Conservation (phyloP, 768 basidiomycete genomes). For the Jaapia argillacea region DNA sequence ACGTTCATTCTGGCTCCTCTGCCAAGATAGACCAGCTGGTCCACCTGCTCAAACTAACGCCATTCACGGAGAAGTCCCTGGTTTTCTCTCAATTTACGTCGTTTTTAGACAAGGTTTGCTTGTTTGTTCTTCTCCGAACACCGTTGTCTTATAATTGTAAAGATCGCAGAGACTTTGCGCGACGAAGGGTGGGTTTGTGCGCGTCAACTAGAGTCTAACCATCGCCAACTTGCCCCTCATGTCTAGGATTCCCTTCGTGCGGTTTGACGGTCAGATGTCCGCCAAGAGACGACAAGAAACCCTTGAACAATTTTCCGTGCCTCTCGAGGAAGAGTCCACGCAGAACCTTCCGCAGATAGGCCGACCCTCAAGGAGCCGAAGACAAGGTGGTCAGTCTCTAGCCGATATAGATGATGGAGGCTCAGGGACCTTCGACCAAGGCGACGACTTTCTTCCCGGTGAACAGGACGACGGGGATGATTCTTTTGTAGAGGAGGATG, state of each 20-base stretch:
- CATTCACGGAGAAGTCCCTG: constrained; percentile 63
- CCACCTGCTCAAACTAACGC: constrained; percentile 60
- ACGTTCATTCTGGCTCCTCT: constrained; percentile 47
- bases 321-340: constrained; percentile 30
- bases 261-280: constrained; percentile 85
- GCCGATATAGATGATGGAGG: too few relatives aligned
- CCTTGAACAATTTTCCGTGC: constrained; percentile 63
- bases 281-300: constrained; percentile 70
- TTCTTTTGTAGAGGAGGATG: constrained; percentile 17
- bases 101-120: constrained; percentile 65
- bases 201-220: too few relatives aligned
- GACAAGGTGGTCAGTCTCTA: too few relatives aligned
- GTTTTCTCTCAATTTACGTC: constrained; percentile 89
- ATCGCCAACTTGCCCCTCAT: background rate
- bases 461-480: constrained; percentile 10
- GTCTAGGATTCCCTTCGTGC: constrained; percentile 59
- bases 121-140: background rate
- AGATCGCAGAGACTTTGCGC: constrained; percentile 66
- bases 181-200: constrained; percentile 42
- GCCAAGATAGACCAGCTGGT: constrained; percentile 82
- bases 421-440: too few relatives aligned
- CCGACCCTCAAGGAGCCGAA: constrained; percentile 3
- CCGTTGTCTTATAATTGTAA: background rate
- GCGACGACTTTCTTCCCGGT: constrained; percentile 14
- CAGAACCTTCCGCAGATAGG: too few relatives aligned